Evolutionary conservation across 495 filamentous ascomycete genomes (phyloP).

Genomic region (Podospora fimiseda): DNA sequence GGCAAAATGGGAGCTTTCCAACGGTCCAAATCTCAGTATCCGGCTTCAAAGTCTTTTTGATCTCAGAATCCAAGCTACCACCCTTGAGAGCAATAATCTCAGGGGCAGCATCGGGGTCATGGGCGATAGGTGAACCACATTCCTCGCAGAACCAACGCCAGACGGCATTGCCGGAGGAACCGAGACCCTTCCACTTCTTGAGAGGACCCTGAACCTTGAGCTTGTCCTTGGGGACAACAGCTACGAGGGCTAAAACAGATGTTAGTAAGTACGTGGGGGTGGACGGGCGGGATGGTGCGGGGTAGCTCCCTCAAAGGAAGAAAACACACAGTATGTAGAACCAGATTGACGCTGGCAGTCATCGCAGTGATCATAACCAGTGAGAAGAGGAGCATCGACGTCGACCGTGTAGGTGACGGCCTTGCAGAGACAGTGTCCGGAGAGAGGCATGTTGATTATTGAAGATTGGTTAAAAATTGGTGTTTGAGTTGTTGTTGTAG

Average conservation of each 20-base stretch:
- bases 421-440: constrained; percentile 66
- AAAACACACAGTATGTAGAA: constrained; percentile 56
- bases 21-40: constrained; percentile 65
- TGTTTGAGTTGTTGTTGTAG: background rate
- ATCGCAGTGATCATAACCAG: constrained; percentile 65
- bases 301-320: background rate
- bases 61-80: constrained; percentile 53
- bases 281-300: constrained; percentile 1
- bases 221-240: constrained; percentile 57
- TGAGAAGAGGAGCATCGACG: constrained; percentile 47
- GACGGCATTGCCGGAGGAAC: constrained; percentile 51
- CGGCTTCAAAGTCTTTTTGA: constrained; percentile 65
- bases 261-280: no score
- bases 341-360: constrained; percentile 66
- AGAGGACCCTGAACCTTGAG: constrained; percentile 54
- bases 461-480: background rate
- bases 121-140: constrained; percentile 63
- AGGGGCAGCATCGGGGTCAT: constrained; percentile 61
- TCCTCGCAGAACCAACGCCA: constrained; percentile 63
- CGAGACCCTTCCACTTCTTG: constrained; percentile 54
- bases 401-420: constrained; percentile 58
- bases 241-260: constrained; percentile 50
- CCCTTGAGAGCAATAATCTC: constrained; percentile 65
- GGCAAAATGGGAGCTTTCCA: constrained; percentile 62
- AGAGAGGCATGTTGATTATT: constrained; percentile 52